Evolutionary conservation across 108 stramenopile species (phyloP).

Genomic region (Fragilaria radians): DNA sequence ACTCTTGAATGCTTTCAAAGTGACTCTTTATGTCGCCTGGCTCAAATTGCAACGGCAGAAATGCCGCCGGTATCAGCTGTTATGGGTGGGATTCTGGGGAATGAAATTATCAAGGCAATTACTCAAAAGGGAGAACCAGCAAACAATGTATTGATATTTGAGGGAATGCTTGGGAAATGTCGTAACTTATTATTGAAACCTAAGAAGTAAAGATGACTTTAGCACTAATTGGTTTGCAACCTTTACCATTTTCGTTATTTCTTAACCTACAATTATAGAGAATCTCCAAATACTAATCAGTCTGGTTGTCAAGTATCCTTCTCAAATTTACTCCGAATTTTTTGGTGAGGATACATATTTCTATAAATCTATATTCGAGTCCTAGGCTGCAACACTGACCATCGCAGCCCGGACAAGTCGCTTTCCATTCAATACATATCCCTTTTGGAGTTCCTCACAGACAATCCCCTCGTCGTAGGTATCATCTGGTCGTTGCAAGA

Average conservation of each 20-base stretch:
- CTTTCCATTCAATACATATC: conserved; percentile 57
- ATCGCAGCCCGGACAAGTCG: conserved; percentile 79
- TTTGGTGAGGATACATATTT: too few relatives aligned
- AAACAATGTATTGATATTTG: conserved; percentile 80
- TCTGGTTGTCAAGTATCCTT: too few relatives aligned
- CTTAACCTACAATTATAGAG: not conserved
- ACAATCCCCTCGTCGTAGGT: conserved; percentile 84
- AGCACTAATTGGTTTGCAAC: too few relatives aligned
- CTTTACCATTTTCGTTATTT: not conserved
- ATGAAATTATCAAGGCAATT: conserved; percentile 91
- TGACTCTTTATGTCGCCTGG: conserved; percentile 24
- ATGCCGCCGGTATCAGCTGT: conserved; percentile 87
- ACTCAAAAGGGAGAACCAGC: conserved; percentile 89
- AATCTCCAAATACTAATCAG: too few relatives aligned
- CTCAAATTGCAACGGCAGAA: conserved; percentile 60
- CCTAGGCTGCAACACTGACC: conserved; percentile 75
- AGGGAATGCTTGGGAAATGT: conserved; percentile 65
- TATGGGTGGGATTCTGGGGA: conserved; percentile 88
- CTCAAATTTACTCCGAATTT: too few relatives aligned
- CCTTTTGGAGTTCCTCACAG: conserved; percentile 82
- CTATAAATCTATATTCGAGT: too few relatives aligned
- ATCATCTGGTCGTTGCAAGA: conserved; percentile 69
- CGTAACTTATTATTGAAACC: conserved; percentile 60
- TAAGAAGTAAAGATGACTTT: conserved; percentile 8
- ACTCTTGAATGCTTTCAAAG: not conserved